Percentiles rank a stretch among this genome's conserved stretches.
Conservation (phyloP, 441 rosid species). For the Populus tomentosa region DNA sequence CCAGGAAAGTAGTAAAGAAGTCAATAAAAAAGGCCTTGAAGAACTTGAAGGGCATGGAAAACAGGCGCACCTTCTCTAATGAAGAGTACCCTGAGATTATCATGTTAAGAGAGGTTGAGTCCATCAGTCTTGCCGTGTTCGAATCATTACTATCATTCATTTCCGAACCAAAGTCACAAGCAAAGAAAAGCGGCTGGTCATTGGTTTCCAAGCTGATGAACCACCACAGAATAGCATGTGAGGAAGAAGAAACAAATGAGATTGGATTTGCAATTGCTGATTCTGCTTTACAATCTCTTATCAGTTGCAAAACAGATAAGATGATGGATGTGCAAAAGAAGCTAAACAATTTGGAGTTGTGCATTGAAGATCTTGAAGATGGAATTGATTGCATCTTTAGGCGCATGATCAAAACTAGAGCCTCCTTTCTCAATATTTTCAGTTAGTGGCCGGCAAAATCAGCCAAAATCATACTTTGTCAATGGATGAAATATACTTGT, state of each 20-base stretch:
- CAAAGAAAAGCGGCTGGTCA: slow-evolving; percentile 29
- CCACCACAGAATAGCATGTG: slow-evolving; percentile 19
- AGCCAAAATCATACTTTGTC: neutral
- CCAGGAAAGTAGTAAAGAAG: slow-evolving; percentile 30
- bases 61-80: neutral
- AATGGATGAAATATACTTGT: neutral
- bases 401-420: slow-evolving; percentile 43
- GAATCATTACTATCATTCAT: slow-evolving; percentile 32
- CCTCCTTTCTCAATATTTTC: slow-evolving; percentile 40
- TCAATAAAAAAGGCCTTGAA: slow-evolving; percentile 22
- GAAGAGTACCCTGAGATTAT: neutral
- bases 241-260: slow-evolving; percentile 3
- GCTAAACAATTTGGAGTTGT: slow-evolving; percentile 26
- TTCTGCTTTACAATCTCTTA: slow-evolving; percentile 16
- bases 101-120: slow-evolving; percentile 28
- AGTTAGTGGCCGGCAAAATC: too few relatives aligned
- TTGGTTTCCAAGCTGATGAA: slow-evolving; percentile 34
- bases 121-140: slow-evolving; percentile 20
- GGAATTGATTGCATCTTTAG: slow-evolving; percentile 32
- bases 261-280: slow-evolving; percentile 33
- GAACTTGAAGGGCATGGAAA: slow-evolving; percentile 20
- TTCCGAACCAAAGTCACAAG: slow-evolving; percentile 19
- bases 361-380: slow-evolving; percentile 41
- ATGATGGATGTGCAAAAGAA: slow-evolving; percentile 22
- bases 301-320: slow-evolving; percentile 9